Conservation (phyloP, 352 stramenopile species). For the Phytophthora pinifolia region DNA sequence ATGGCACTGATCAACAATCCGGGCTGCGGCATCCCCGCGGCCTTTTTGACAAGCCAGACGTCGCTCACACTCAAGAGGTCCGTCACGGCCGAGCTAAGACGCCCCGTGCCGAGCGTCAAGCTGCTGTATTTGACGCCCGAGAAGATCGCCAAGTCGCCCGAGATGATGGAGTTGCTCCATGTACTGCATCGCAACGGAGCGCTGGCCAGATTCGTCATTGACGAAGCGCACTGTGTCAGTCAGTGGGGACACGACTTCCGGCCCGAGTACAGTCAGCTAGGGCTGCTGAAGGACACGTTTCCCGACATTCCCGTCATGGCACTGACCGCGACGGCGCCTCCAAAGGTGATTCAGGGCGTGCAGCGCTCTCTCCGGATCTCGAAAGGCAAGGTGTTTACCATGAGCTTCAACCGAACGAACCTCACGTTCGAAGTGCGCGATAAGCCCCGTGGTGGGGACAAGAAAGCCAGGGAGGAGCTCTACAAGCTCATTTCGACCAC, state of each 20-base stretch:
- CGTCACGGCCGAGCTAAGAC: constrained; percentile 84
- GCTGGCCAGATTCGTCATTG: constrained; percentile 94
- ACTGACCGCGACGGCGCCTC: constrained; percentile 89
- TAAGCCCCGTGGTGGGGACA: constrained; percentile 48
- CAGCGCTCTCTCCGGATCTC: constrained; percentile 76
- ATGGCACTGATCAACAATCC: constrained; percentile 73
- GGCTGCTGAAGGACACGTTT: constrained; percentile 89
- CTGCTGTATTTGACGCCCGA: constrained; percentile 96
- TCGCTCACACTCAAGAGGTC: constrained; percentile 56
- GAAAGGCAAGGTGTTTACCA: constrained; percentile 86
- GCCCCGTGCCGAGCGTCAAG: constrained; percentile 66
- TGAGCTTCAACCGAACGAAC: constrained; percentile 93
- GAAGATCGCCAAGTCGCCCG: constrained; percentile 82
- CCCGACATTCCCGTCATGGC: constrained; percentile 92
- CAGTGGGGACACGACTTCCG: constrained; percentile 91
- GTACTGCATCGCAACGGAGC: constrained; percentile 44
- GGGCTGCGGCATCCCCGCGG: constrained; percentile 59
- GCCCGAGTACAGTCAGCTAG: constrained; percentile 93
- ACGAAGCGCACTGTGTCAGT: constrained; percentile 91
- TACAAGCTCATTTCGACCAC: constrained; percentile 53
- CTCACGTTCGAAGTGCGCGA: constrained; percentile 90
- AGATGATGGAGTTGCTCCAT: constrained; percentile 73
- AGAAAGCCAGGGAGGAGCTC: constrained; percentile 56
- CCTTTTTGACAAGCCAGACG: constrained; percentile 79
- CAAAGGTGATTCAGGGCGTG: constrained; percentile 83